Evolutionary conservation across 1,284 basidiomycete genomes (phyloP).

Genomic region (Cerioporus squamosus): DNA sequence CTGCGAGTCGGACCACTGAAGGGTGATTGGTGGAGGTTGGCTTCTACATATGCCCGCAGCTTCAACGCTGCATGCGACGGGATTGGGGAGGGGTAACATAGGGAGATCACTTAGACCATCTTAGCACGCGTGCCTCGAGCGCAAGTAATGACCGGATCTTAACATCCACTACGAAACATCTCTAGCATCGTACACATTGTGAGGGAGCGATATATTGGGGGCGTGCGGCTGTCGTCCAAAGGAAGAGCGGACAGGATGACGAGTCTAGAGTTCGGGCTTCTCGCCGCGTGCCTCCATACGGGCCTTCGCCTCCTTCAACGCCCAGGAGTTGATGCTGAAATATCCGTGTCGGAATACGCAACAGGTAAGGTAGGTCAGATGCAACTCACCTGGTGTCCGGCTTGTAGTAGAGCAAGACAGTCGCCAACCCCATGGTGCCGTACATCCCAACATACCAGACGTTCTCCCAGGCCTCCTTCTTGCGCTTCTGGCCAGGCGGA

Average conservation of each 20-base stretch:
- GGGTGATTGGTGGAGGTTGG: conserved; percentile 14
- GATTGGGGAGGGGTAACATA: neutral
- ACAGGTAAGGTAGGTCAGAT: neutral
- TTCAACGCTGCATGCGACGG: neutral
- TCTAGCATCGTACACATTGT: conserved; percentile 10
- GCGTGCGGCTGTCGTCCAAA: neutral
- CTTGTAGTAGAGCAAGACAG: conserved; percentile 88
- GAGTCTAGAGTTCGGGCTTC: conserved; percentile 62
- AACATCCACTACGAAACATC: conserved; percentile 9
- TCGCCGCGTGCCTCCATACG: conserved; percentile 91
- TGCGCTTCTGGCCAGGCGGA: conserved; percentile 81
- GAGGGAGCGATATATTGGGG: neutral
- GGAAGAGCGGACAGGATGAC: neutral
- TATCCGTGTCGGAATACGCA: neutral
- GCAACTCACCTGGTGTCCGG: conserved; percentile 88
- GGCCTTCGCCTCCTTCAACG: conserved; percentile 83
- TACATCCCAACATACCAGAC: conserved; percentile 92
- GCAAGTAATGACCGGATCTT: conserved; percentile 23
- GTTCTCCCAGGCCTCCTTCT: conserved; percentile 88
- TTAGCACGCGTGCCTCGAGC: conserved; percentile 20
- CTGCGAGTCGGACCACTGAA: conserved; percentile 52
- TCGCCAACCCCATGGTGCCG: conserved; percentile 81
- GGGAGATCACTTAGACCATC: conserved; percentile 17
- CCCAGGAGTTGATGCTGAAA: conserved; percentile 86
- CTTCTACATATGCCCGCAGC: conserved; percentile 38